Percentiles rank a stretch among this genome's conserved stretches.
Conservation (phyloP, 257 asterid species). For the Ehretia macrophylla region DNA sequence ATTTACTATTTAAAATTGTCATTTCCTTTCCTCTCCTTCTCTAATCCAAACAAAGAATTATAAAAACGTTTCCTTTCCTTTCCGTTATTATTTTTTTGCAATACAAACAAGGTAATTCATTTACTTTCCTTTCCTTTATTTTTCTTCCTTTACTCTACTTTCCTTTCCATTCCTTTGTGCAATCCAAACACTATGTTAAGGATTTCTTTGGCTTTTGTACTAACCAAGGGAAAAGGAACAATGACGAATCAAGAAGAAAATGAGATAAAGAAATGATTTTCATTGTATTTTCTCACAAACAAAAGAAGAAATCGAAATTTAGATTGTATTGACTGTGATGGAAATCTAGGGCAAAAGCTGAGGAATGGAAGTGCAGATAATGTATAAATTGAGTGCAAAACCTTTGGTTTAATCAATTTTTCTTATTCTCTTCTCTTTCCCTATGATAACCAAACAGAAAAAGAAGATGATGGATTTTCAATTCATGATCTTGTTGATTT, state of each 20-base stretch:
- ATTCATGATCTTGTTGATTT: neutral
- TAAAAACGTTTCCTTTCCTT: too few species aligned
- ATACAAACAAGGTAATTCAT: too few species aligned
- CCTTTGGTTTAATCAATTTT: neutral
- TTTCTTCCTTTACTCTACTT: too few species aligned
- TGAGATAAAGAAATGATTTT: neutral
- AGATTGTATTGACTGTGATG: neutral
- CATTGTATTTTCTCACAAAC: too few species aligned
- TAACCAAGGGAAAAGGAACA: neutral
- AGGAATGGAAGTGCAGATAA: neutral
- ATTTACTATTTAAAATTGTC: too few species aligned
- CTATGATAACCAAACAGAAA: neutral
- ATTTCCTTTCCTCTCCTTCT: too few species aligned
- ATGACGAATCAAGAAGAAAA: neutral
- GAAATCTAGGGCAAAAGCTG: neutral
- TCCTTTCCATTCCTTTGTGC: too few species aligned
- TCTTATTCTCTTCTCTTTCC: neutral
- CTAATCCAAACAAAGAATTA: too few species aligned
- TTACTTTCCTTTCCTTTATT: too few species aligned
- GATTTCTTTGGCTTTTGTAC: neutral
- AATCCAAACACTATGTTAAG: too few species aligned
- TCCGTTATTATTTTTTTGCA: too few species aligned
- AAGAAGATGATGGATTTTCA: neutral
- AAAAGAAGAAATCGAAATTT: too few species aligned
- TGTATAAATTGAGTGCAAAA: neutral